Base-by-base conservation (phyloP, 306 rosid species). In the Castanopsis chinensis region DNA sequence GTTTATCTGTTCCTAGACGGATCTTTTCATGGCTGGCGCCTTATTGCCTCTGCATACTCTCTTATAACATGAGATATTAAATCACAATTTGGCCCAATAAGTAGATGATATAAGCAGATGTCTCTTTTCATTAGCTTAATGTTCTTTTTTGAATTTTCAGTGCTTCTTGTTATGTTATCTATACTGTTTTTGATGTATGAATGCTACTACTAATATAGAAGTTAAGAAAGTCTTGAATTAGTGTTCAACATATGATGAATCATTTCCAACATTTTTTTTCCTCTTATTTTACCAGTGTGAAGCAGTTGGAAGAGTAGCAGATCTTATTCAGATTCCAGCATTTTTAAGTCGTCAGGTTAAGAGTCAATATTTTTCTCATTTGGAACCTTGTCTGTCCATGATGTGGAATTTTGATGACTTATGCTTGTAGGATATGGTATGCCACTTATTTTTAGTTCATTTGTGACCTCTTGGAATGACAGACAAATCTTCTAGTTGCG, bases 311-410 rank as follows among this genome's bases (percentile, higher is more conserved):
- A 92, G 72, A 87, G 99, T 95, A 83, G 99, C 96, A 77, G 97
- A 91, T 79, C 85, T 95, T 72, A 92, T 95, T 86, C 98, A 95
- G 89, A 92, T 92, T 85, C 99, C 98, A 80, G 98, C 99, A 77
- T 95, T 95, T 88, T 81, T 91, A 73, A 92, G 98, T 75, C 98
- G 94, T 32, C 99, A 95, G 89, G 96, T 95, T 80, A 68, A 72
- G 51, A 72, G 14, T 45, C 52, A 45, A 45, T 9, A 45, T 45
- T 0, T 45, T 45, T 45, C 52, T 45, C 52, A 45, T 45, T 45
- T 45, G 52, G 52, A 45, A 45, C 52, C 51, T 11, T 45, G 52
- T n/a, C n/a, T n/a, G n/a, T n/a, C n/a, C n/a, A n/a, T n/a, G n/a
- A n/a, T n/a, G n/a, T n/a, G n/a, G n/a, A n/a, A n/a, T n/a, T n/a